Evolutionary conservation across 345 rosid species (phyloP).

Genomic region (Rhizophora apiculata): DNA sequence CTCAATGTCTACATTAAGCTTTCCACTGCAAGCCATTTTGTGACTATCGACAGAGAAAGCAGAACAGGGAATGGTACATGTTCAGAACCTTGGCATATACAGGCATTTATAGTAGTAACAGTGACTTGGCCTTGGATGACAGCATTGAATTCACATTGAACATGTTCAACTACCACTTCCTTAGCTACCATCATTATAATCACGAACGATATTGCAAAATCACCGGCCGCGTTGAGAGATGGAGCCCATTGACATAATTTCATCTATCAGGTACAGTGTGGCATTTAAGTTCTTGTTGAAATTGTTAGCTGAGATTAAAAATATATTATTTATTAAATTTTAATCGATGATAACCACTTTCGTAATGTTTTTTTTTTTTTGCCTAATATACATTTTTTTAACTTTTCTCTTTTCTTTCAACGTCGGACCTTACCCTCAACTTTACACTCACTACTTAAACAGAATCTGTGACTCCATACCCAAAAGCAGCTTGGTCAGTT

Average conservation of each 20-base stretch:
- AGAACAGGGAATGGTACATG: background rate
- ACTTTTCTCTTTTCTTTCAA: no score
- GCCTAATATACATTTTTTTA: no score
- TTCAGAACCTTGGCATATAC: background rate
- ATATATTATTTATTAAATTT: no score
- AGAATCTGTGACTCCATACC: background rate
- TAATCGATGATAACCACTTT: no score
- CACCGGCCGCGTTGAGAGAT: background rate
- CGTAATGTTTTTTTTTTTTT: no score
- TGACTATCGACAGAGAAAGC: background rate
- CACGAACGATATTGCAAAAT: background rate
- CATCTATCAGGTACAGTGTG: background rate
- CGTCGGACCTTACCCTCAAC: no score
- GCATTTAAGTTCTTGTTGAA: no score
- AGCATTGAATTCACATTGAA: slow-evolving; percentile 27
- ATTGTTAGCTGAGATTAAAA: no score
- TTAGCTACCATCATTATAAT: background rate
- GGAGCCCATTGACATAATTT: slow-evolving; percentile 1
- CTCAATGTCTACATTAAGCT: slow-evolving; percentile 68
- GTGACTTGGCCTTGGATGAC: background rate
- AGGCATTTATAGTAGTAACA: slow-evolving; percentile 7
- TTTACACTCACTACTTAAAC: no score
- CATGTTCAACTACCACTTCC: slow-evolving; percentile 27
- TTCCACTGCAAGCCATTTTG: slow-evolving; percentile 54
- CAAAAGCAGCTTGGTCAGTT: no score